These are phyloP conservation scores for Brassica incana DNA, from an alignment of 345 rosid species.

Conservation along the genomic window DNA sequence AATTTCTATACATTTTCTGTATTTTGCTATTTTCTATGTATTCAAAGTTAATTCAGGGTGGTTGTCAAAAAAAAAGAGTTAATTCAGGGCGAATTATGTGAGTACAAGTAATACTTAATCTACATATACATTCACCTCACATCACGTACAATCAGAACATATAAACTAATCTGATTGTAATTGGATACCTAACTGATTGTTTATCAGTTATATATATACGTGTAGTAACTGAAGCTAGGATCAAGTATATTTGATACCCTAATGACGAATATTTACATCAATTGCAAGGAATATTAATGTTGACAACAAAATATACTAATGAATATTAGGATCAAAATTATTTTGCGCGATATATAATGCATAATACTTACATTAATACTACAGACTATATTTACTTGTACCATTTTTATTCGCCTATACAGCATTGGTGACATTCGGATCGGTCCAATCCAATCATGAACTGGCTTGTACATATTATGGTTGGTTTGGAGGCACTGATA, in stretches of 20 bases:
- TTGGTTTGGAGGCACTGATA: neutral
- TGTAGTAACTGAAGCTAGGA: neutral
- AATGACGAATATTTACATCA: neutral
- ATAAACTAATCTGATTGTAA: neutral
- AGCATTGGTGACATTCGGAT: neutral
- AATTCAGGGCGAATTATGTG: neutral
- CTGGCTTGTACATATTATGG: neutral
- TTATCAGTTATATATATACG: neutral
- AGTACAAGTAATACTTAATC: neutral
- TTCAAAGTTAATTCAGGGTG: neutral
- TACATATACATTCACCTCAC: neutral
- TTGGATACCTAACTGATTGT: neutral
- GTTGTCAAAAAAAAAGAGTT: too few relatives aligned
- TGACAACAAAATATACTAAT: neutral
- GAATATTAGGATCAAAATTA: neutral
- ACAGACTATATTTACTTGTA: neutral
- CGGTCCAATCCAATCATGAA: neutral
- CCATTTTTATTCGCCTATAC: neutral
- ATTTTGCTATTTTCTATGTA: neutral
- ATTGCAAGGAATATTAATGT: neutral
- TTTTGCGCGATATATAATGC: neutral
- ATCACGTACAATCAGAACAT: neutral
- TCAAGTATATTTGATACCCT: neutral
- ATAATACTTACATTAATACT: neutral
- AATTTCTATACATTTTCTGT: conserved; percentile 5